phyloP scores from a whole-genome alignment of 305 asterid species.

The Fraxinus baroniana region DNA sequence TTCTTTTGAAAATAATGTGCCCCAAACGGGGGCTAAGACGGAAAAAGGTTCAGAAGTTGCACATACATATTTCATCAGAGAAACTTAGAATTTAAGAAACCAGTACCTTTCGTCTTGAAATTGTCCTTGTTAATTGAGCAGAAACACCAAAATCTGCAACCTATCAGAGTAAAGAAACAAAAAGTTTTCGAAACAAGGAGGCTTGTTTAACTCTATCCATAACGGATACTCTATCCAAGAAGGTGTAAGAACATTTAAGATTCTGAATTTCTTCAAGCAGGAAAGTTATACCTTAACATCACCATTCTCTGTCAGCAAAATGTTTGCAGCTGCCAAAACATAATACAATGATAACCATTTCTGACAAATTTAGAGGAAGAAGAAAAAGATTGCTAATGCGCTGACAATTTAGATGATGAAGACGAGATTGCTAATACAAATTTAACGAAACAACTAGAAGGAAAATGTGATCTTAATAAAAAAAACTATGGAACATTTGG shows the following conservation, averaged over 20 bases:
- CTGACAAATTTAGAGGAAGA: background rate
- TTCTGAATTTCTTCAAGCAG: conserved; percentile 18
- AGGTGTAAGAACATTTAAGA: background rate
- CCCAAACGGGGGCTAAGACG: background rate
- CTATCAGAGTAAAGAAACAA: conserved; percentile 29
- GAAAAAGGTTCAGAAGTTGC: conserved; percentile 5
- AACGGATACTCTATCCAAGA: conserved; percentile 2
- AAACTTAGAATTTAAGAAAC: conserved; percentile 7
- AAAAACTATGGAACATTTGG: background rate
- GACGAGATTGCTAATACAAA: background rate
- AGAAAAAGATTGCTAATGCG: background rate
- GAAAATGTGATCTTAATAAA: background rate
- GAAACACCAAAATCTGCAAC: conserved; percentile 99
- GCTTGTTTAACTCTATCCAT: background rate
- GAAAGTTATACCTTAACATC: conserved; percentile 75
- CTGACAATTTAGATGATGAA: background rate
- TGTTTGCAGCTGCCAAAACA: conserved; percentile 57
- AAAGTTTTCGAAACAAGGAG: background rate
- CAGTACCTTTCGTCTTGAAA: conserved; percentile 85
- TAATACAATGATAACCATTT: background rate
- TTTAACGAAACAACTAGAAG: background rate
- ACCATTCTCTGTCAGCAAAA: conserved; percentile 84
- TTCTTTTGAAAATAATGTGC: no score
- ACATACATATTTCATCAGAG: background rate
- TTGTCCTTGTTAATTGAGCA: conserved; percentile 88